Base-by-base conservation (phyloP, 495 filamentous ascomycete genomes). In the Haplographium delicatum region DNA sequence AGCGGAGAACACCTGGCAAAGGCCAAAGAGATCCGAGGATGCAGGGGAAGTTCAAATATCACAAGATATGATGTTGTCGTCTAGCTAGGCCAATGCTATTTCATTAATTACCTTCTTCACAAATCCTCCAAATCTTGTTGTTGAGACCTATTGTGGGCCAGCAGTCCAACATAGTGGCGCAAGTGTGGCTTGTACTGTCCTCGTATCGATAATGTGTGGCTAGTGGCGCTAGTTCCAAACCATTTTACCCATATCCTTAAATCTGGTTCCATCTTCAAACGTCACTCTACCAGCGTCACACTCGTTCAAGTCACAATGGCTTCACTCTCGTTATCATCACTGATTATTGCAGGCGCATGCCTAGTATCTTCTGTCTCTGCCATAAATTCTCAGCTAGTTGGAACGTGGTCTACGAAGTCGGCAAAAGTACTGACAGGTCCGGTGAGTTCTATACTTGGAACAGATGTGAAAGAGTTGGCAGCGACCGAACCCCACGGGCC, bases 331-430 rank as follows among this genome's bases (percentile, higher is more conserved):
- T 19, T 64, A 54, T 53, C 51, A 15, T 62, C 58, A 22, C 39
- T 69, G 48, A 52, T 68, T 18, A 33, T 61, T 23, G 54, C 54
- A 37, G 54, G 59, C 50, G 55, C 58, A 8, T 41, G 43, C 52
- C 39, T 65, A 19, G 15, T 47, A 5, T 54, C 58, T 8, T 38
- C 46, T 4, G 13, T 62, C 16, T 65, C 60, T 13, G 69, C 64
- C 37, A 58, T 62, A 16, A 69, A 62, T 49, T 62, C 67, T 6
- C 63, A 81, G 47, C 68, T 89, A 25, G 74, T 79, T 19, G 86
- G 86, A 40, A 90, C 86, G 47, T 91, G 86, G 86, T 80, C 82
- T 5, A 84, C 81, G 22, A 91, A 90, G 67, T 86, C 83, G 31
- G 76, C 75, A 56, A 74, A 78, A 26, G 85, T 86, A 24, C 59